A percentile compares a stretch with the other conserved stretches of the same genome.
These are phyloP conservation scores for Ilex aquifolium DNA, from an alignment of 257 asterid genomes.

Conservation along the genomic window DNA sequence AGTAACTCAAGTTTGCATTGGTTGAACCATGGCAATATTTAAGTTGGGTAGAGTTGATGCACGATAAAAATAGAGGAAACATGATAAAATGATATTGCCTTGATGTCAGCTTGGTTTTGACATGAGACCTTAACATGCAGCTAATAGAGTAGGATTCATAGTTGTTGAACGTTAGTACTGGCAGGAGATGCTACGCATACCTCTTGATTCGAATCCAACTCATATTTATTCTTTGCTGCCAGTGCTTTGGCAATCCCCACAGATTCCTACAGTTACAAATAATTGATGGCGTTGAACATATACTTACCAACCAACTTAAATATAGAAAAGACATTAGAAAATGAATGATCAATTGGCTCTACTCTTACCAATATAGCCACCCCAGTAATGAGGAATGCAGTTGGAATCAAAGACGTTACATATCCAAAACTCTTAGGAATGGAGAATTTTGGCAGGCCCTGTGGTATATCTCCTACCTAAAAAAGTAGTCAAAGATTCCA, in stretches of 20 bases:
- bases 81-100: background rate
- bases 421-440: conserved; percentile 74
- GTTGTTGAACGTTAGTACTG: background rate
- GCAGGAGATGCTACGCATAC: conserved; percentile 29
- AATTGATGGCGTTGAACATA: conserved; percentile 4
- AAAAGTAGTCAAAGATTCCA: conserved; percentile 15
- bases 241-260: conserved; percentile 98
- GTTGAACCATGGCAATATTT: background rate
- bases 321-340: conserved; percentile 3
- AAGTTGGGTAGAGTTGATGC: background rate
- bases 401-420: conserved; percentile 68
- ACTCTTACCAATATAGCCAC: conserved; percentile 93
- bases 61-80: background rate
- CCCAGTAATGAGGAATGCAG: conserved; percentile 93
- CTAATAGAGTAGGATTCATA: background rate
- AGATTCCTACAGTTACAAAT: conserved; percentile 57
- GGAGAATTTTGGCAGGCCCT: conserved; percentile 90
- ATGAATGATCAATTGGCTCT: conserved; percentile 8
- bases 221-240: conserved; percentile 96
- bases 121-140: background rate
- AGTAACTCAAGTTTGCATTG: no score
- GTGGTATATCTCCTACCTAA: conserved; percentile 97
- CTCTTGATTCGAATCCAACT: conserved; percentile 97
- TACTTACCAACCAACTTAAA: no score
- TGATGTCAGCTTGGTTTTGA: background rate